phyloP scores from a whole-genome alignment of 129 eudicot species.

The Helichrysum umbraculigerum region DNA sequence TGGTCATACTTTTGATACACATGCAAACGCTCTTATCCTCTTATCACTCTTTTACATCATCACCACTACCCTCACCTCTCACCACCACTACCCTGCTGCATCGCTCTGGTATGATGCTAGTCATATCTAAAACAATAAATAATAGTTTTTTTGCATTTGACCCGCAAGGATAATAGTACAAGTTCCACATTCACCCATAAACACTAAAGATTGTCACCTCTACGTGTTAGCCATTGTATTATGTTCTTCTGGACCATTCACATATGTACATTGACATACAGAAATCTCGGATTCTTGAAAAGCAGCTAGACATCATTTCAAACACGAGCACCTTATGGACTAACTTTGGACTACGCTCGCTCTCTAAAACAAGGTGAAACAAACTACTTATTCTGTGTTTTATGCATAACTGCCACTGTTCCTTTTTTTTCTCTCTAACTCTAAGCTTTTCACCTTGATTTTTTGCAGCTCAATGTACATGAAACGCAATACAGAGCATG shows the following conservation, averaged over 20 bases:
- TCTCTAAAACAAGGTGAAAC: slow-evolving; percentile 76
- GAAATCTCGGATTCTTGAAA: slow-evolving; percentile 79
- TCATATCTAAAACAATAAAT: too few species aligned
- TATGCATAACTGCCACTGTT: not conserved
- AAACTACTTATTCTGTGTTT: not conserved
- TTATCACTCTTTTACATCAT: too few species aligned
- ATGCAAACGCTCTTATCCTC: too few species aligned
- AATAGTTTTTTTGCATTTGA: too few species aligned
- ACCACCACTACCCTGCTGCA: too few species aligned
- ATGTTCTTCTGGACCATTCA: not conserved
- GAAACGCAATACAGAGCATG: slow-evolving; percentile 94
- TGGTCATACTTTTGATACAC: too few species aligned
- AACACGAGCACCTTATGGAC: slow-evolving; percentile 82
- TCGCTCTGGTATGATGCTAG: too few species aligned
- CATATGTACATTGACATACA: slow-evolving; percentile 25
- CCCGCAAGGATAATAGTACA: too few species aligned
- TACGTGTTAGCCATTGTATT: slow-evolving; percentile 1
- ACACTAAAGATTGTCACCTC: not conserved
- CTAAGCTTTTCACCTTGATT: not conserved
- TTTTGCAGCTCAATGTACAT: slow-evolving; percentile 78
- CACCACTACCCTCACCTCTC: too few species aligned
- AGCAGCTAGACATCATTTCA: slow-evolving; percentile 86
- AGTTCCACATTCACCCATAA: not conserved
- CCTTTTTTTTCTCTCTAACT: not conserved
- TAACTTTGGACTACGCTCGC: slow-evolving; percentile 77